These are phyloP conservation scores for Xylaria palmicola DNA, from an alignment of 495 filamentous ascomycete genomes.

Conservation along the genomic window DNA sequence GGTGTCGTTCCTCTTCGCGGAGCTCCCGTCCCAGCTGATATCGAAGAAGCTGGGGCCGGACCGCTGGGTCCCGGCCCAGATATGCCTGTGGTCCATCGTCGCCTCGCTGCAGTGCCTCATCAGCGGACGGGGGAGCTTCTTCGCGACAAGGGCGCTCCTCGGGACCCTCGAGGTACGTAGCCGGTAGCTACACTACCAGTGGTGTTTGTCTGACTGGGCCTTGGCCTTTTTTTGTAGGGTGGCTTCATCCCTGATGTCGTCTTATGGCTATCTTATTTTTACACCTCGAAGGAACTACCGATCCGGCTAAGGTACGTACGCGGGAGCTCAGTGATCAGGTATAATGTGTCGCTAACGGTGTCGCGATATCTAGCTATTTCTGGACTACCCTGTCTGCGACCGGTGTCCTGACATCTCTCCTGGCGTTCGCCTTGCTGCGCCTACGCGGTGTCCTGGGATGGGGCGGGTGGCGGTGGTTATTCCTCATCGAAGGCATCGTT, in stretches of 20 bases:
- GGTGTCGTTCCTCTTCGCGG: conserved; percentile 64
- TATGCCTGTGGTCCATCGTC: conserved; percentile 52
- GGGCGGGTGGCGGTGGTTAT: conserved; percentile 64
- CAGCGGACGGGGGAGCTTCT: conserved; percentile 34
- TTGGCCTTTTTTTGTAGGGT: conserved; percentile 45
- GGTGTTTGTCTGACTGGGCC: too few species aligned
- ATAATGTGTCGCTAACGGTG: background rate
- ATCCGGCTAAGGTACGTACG: conserved; percentile 37
- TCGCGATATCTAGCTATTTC: conserved; percentile 40
- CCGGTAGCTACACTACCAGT: conserved; percentile 9
- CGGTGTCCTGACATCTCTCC: conserved; percentile 49
- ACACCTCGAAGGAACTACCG: conserved; percentile 50
- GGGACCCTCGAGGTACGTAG: conserved; percentile 41
- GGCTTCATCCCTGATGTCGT: conserved; percentile 55
- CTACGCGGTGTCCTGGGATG: conserved; percentile 53
- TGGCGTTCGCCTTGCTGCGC: conserved; percentile 52
- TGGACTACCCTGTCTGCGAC: conserved; percentile 56
- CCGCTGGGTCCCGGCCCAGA: conserved; percentile 68
- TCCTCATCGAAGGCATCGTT: conserved; percentile 51
- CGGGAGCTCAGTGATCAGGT: background rate
- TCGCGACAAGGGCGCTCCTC: conserved; percentile 37
- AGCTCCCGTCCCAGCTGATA: conserved; percentile 71
- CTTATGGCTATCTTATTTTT: conserved; percentile 55
- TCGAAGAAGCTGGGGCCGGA: conserved; percentile 77
- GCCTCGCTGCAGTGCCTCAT: conserved; percentile 30